Evolutionary conservation across 805 yeast species (phyloP), one percentile per base, ranked within the genome.

Genomic region (Spathaspora boniae): DNA sequence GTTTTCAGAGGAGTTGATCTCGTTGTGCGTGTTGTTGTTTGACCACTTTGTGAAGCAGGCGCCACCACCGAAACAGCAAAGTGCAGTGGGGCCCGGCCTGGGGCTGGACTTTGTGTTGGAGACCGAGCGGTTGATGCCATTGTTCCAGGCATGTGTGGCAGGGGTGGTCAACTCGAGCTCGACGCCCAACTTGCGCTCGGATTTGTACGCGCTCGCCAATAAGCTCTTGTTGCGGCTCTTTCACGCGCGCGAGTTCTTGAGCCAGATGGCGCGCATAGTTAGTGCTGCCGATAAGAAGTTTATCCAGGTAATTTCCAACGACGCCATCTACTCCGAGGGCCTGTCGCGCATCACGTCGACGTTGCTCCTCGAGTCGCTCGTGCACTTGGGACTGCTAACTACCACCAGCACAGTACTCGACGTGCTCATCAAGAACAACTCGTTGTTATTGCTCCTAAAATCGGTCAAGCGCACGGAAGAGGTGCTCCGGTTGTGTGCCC

Each of bases 301-400:
- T 34, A 66, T 86, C 18, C 80, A 76, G 14, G 68, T 74, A 2
- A 69, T 87, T 21, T 81, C 86, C 51, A 78, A 76, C 41, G 98
- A 93, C 60, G 80, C 93, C 0, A 74, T 86, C 11, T 69, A 78
- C 36, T 87, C 89, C 3, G 93, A 84, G 46, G 93, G 91, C 1
- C 65, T 82, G 1, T 73, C 82, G 6, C 73, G 93, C 45, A 72
- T 88, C 8, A 79, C 91, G 0, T 80, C 95, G 2, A 65, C 89
- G 9, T 53, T 87, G n/a, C 62, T 89, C 9, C 56, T 93, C 43
- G 95, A 87, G 47, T 70, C 82, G 1, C 58, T 81, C 33, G 70
- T 79, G 18, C 79, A 77, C 38, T 54, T 79, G 25, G 73, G 82
- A 2, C 68, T 71, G 21, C 48, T 60, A n/a, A 67, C 68, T 15